Evolutionary conservation across 768 basidiomycete genomes (phyloP), one percentile per base, ranked within the genome.

Genomic region (Russula lepida): DNA sequence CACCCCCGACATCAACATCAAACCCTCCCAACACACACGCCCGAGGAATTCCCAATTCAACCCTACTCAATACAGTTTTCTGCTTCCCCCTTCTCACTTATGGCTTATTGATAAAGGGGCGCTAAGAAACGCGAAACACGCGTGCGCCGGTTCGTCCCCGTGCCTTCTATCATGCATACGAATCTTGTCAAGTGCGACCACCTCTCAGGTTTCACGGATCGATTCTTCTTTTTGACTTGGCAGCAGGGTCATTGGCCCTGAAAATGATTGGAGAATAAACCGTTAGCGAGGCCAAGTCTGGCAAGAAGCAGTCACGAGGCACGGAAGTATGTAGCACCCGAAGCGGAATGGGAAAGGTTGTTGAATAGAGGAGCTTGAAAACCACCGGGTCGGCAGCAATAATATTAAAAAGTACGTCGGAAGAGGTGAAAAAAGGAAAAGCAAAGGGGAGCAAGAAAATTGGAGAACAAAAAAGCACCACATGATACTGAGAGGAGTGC

Each of bases 301-400:
- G 53, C 46, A 61, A 37, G 53, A 43, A 13, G 60, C 58, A 63
- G 21, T 59, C 59, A 57, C 25, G 55, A 47, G 60, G 60, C 41
- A 17, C 28, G 13, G 44, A 25, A 32, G 28, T 30, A 3, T 25
- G n/a, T 21, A n/a, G n/a, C 41, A 51, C n/a, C 5, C 5, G 12
- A 30, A 50, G 4, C 15, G 28, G 48, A 4, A 58, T 8, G 3
- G 48, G 48, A 3, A 0, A 23, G 11, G 28, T 7, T 15, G 23
- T 9, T 2, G 8, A n/a, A 17, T 17, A 1, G 21, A 5, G 33
- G 11, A 37, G 8, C 11, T 19, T 25, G 37, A 23, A 28, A 35
- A 33, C 33, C 4, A 32, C 21, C 4, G 35, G 33, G 25, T 35
- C 43, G 51, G 25, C 23, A 2, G 19, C n/a, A 3, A 51, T 43